Percentiles rank a stretch among this genome's conserved stretches.
Conservation (phyloP, 495 filamentous ascomycete species). For the Aspergillus nanangensis region DNA sequence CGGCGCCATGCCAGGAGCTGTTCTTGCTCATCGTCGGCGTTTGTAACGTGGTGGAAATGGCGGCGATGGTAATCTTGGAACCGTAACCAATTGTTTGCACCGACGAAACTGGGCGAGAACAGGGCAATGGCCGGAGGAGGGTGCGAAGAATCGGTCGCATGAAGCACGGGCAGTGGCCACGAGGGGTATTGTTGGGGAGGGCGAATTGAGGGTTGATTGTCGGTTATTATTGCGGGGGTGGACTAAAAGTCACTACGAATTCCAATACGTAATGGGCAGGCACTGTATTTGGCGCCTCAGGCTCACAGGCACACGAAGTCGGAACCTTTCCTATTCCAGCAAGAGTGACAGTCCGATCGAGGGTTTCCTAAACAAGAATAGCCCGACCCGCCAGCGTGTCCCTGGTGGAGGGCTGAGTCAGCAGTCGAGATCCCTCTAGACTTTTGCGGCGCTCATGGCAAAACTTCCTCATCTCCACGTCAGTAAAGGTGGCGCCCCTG, state of each 20-base stretch:
- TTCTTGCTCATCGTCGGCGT: constrained; percentile 18
- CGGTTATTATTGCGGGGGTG: no score
- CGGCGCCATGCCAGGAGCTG: constrained; percentile 54
- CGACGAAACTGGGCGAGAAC: neutral
- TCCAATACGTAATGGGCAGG: no score
- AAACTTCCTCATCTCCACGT: constrained; percentile 7
- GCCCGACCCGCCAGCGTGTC: constrained; percentile 15
- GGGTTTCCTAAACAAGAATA: constrained; percentile 7
- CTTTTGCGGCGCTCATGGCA: constrained; percentile 11
- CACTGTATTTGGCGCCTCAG: no score
- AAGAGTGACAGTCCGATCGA: constrained; percentile 15
- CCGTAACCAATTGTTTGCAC: constrained; percentile 2
- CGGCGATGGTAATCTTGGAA: constrained; percentile 20
- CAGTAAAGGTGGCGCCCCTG: constrained; percentile 5
- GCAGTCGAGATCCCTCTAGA: constrained; percentile 25
- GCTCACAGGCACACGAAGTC: neutral
- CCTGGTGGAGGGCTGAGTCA: constrained; percentile 16
- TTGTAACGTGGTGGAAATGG: constrained; percentile 18
- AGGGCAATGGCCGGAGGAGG: constrained; percentile 12
- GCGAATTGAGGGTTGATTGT: no score
- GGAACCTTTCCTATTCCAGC: no score
- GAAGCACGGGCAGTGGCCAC: no score
- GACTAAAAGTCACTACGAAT: no score
- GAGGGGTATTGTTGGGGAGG: no score
- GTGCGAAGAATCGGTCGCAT: constrained; percentile 13